These are phyloP conservation scores for Backusella parvicylindrica DNA, from an alignment of 192 early-diverging fungal species.

Conservation along the genomic window DNA sequence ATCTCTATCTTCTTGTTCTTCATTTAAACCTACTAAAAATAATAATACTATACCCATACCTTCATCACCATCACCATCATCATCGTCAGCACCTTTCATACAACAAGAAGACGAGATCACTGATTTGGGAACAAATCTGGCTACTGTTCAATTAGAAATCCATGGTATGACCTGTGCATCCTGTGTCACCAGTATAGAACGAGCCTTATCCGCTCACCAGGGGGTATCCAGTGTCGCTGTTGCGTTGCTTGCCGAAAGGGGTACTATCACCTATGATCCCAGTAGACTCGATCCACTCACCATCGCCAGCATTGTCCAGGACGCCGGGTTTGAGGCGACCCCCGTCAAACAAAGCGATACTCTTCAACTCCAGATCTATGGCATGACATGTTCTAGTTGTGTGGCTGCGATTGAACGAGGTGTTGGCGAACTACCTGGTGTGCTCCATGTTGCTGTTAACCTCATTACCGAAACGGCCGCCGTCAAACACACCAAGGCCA, in stretches of 20 bases:
- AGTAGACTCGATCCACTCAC: slow-evolving; percentile 25
- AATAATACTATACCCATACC: slow-evolving; percentile 42
- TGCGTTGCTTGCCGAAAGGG: slow-evolving; percentile 74
- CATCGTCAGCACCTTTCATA: not conserved
- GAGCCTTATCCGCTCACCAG: slow-evolving; percentile 46
- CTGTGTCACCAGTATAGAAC: slow-evolving; percentile 77
- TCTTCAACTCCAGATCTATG: slow-evolving; percentile 42
- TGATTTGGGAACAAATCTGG: slow-evolving; percentile 28
- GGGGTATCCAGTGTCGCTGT: slow-evolving; percentile 52
- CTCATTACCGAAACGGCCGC: slow-evolving; percentile 68
- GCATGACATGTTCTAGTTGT: slow-evolving; percentile 90
- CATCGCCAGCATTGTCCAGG: slow-evolving; percentile 68
- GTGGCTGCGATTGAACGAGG: slow-evolving; percentile 66
- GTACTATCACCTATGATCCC: slow-evolving; percentile 68
- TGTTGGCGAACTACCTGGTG: slow-evolving; percentile 46
- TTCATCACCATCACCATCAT: slow-evolving; percentile 33
- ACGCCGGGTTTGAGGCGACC: slow-evolving; percentile 78
- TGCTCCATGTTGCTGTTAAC: slow-evolving; percentile 54
- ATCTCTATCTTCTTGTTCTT: slow-evolving; percentile 63
- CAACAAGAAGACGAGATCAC: not conserved
- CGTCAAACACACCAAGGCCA: slow-evolving; percentile 55
- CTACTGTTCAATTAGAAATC: slow-evolving; percentile 67
- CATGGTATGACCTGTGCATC: slow-evolving; percentile 89
- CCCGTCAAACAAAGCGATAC: slow-evolving; percentile 30
- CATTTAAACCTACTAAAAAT: slow-evolving; percentile 79